Evolutionary conservation across 129 eudicot species (phyloP), one percentile per base, ranked within the genome.

Genomic region (Mikania micrantha): DNA sequence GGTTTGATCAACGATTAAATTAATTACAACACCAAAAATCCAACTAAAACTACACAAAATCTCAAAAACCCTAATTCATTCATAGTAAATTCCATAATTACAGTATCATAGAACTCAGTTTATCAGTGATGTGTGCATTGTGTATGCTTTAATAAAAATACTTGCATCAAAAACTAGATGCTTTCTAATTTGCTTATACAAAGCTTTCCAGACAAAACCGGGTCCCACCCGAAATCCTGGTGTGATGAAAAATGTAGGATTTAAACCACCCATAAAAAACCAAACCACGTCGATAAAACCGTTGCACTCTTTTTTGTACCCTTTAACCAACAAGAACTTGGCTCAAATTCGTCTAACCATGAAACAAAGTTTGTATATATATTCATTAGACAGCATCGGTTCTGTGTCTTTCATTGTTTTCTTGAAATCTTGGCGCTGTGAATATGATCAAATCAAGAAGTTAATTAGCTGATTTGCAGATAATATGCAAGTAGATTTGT

Each of bases 391-490:
- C 83, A 6, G 75, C 83, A 69, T 80, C 64, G 19, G 68, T 77
- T 74, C 77, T 59, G 42, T 67, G 77, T 64, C 80, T 71, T 17
- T 53, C 60, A 24, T 50, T 80, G 80, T 69, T 77, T 75, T 76
- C 81, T 72, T 83, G 85, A 69, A 54, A 82, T 53, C 84, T 80
- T 7, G 87, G 82, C 69, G 83, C 85, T 86, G 91, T 54, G 65
- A 49, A 76, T 21, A 7, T 12, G 21, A 56, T 2, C 38, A 69
- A 19, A 49, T 35, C 27, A 7, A 58, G 20, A 29, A 29, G 66
- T 31, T 19, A 28, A 19, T 3, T 60, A 34, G 66, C 21, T 27
- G 13, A 22, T 66, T 13, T n/a, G 21, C 13, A 20, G 35, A 42
- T 36, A 10, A 10, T 45, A 45, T 16, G 4, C 0, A n/a, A n/a